These are phyloP conservation scores for Talaromyces amestolkiae DNA, from an alignment of 2,329 filamentous ascomycete species.

Conservation along the genomic window DNA sequence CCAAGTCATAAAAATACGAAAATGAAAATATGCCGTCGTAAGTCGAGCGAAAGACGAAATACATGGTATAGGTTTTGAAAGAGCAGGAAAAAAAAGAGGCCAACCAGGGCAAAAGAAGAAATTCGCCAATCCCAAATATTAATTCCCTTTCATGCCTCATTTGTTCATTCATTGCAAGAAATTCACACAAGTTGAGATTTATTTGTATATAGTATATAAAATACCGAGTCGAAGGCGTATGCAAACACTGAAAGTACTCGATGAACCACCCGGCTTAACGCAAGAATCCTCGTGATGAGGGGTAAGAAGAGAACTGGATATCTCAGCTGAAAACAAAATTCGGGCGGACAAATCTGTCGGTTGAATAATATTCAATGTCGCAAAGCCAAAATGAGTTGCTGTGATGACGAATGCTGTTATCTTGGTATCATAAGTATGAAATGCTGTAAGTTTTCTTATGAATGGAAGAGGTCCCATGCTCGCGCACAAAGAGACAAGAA, in stretches of 20 bases:
- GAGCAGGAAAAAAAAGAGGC: background rate
- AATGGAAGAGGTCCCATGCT: constrained; percentile 97
- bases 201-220: constrained; percentile 1
- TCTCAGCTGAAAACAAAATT: background rate
- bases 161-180: constrained; percentile 8
- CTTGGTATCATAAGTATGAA: background rate
- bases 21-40: background rate
- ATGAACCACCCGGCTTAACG: constrained; percentile 2
- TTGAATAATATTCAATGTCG: background rate
- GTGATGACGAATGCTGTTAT: background rate
- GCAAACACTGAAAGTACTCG: constrained; percentile 1
- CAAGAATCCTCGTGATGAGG: background rate
- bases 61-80: constrained; percentile 13
- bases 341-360: background rate
- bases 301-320: background rate
- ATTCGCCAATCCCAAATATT: constrained; percentile 14
- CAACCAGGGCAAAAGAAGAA: constrained; percentile 8
- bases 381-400: background rate
- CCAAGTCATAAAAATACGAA: constrained; percentile 8
- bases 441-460: constrained; percentile 45
- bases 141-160: constrained; percentile 15
- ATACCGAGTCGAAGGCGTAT: background rate
- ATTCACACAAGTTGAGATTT: background rate
- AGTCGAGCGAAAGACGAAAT: background rate
- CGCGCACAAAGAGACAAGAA: constrained; percentile 82